Evolutionary conservation across 148 eudicot species (phyloP).

Genomic region (Polygonum aviculare): DNA sequence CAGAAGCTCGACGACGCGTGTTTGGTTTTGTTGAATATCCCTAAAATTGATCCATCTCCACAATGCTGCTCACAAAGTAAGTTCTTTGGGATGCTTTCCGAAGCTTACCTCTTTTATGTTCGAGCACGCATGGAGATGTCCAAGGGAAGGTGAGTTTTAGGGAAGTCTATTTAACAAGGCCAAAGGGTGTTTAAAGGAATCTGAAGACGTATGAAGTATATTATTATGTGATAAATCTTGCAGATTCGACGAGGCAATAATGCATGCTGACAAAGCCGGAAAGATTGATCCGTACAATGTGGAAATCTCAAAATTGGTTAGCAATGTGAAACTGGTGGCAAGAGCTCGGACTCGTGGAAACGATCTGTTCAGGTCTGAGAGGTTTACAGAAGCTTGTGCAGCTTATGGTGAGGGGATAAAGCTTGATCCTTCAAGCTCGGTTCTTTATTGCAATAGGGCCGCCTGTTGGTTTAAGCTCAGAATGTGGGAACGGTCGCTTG

Average conservation of each 20-base stretch:
- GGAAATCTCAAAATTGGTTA: conserved; percentile 49
- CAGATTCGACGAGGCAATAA: conserved; percentile 84
- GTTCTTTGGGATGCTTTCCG: conserved; percentile 78
- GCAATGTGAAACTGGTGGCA: conserved; percentile 51
- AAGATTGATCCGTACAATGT: conserved; percentile 45
- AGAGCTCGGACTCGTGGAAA: conserved; percentile 88
- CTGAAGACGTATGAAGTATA: conserved; percentile 31
- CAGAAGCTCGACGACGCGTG: conserved; percentile 62
- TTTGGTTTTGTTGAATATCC: conserved; percentile 30
- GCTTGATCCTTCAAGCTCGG: conserved; percentile 64
- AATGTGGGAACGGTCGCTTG: conserved; percentile 65
- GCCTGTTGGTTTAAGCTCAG: conserved; percentile 92
- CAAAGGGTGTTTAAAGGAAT: conserved; percentile 10
- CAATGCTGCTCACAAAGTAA: conserved; percentile 38
- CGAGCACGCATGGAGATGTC: conserved; percentile 83
- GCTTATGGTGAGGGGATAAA: conserved; percentile 90
- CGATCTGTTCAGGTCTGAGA: conserved; percentile 72
- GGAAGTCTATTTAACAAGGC: not conserved
- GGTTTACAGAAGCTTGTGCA: conserved; percentile 79
- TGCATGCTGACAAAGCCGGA: conserved; percentile 56
- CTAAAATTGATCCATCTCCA: conserved; percentile 35
- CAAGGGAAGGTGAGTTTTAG: conserved; percentile 66
- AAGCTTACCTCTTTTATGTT: conserved; percentile 68
- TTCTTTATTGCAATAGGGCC: conserved; percentile 87
- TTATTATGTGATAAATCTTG: conserved; percentile 21